Base-by-base conservation (phyloP, 148 eudicot species). In the Vaccinium corymbosum region DNA sequence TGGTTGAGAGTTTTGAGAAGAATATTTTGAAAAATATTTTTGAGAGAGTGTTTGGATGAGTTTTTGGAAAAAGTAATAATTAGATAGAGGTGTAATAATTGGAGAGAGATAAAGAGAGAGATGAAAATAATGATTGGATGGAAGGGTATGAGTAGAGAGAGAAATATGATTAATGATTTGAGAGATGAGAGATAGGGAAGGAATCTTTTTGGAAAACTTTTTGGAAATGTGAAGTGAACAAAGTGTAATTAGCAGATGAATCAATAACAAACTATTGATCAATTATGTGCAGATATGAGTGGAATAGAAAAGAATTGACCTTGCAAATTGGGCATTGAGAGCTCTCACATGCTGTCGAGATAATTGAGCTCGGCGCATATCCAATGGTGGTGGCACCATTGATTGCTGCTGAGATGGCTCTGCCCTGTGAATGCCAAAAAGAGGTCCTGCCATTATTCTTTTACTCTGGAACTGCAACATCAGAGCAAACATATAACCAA, bases 331-430 rank as follows among this genome's bases (percentile, higher is more conserved):
- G 68, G 88, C 91, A 90, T 97, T 97, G 85, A 94, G 91, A 88
- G 97, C 98, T 91, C 93, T 92, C 86, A 97, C 99, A 88, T 94
- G 97, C 89, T 91, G 97, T 82, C 91, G 89, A 42, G 95, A 91
- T 50, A 88, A 87, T 83, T 87, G 94, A 85, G 94, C 98, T 51
- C 91, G 90, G 76, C 86, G 86, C 90, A 84, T 85, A 82, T 97
- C 95, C 87, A 92, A 70, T 27, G 91, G 87, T n/a, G 90, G 93
- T 72, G 90, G 56, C 52, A 76, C 87, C 22, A 82, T 61, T 7
- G 82, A 76, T 79, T 86, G 92, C 83, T 80, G 81, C 82, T 91
- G 90, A 82, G 94, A 83, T 51, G 94, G 80, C 61, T 86, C 90
- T 79, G 90, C 82, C 72, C 88, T 83, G 25, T 83, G 90, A 81